Evolutionary conservation across 306 rosid genomes (phyloP).

Genomic region (Senna siamea): DNA sequence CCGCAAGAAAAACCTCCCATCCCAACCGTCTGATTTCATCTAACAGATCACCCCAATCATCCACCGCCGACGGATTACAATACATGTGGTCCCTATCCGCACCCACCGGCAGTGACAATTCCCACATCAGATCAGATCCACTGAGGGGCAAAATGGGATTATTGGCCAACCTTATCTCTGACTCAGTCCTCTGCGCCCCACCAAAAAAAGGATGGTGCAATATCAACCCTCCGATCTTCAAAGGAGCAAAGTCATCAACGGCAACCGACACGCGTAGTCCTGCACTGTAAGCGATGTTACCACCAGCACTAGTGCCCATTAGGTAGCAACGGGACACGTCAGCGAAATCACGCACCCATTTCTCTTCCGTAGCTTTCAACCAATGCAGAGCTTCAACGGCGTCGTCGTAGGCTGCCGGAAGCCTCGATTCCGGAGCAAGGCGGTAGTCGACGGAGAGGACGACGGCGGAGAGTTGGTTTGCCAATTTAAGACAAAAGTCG

Average conservation of each 20-base stretch:
- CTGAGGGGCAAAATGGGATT: conserved; percentile 30
- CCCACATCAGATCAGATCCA: conserved; percentile 46
- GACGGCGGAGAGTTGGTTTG: conserved; percentile 25
- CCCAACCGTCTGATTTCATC: too few species aligned
- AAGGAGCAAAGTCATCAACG: conserved; percentile 13
- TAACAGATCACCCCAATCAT: too few species aligned
- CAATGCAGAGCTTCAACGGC: conserved; percentile 35
- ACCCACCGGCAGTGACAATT: conserved; percentile 46
- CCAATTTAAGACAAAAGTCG: conserved; percentile 38
- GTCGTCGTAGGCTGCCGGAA: conserved; percentile 48
- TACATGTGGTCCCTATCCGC: conserved; percentile 34
- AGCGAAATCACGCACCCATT: conserved; percentile 32
- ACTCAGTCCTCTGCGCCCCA: conserved; percentile 46
- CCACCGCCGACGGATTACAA: too few species aligned
- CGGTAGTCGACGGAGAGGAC: conserved; percentile 43
- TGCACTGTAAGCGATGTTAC: conserved; percentile 43
- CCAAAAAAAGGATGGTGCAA: conserved; percentile 58
- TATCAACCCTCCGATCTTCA: conserved; percentile 50
- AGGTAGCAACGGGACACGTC: conserved; percentile 34
- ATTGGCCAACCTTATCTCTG: conserved; percentile 42
- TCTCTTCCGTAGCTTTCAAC: conserved; percentile 30
- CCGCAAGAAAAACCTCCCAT: too few species aligned
- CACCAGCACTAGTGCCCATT: conserved; percentile 52
- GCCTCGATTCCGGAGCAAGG: conserved; percentile 46
- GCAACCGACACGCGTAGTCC: conserved; percentile 32